Evolutionary conservation across 2,329 filamentous ascomycete species (phyloP).

Genomic region (Fusarium verrucosum): DNA sequence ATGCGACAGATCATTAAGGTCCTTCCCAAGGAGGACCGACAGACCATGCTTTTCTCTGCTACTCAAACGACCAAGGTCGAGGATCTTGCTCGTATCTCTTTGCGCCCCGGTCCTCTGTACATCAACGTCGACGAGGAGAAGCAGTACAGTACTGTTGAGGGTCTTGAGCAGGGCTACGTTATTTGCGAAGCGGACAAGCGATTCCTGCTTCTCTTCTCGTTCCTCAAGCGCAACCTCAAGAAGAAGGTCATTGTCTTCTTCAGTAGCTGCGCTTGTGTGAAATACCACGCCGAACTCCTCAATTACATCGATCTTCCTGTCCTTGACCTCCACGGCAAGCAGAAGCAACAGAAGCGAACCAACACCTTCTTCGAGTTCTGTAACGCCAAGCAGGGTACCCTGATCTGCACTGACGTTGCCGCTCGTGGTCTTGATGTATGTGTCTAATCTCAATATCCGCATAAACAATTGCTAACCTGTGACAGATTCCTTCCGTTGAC

Average conservation of each 20-base stretch:
- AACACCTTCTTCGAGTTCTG: conserved; percentile 98
- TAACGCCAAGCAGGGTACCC: conserved; percentile 78
- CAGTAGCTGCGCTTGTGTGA: conserved; percentile 90
- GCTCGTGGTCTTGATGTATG: conserved; percentile 88
- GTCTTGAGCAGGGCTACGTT: conserved; percentile 95
- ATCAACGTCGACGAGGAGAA: conserved; percentile 95
- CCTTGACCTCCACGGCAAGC: conserved; percentile 88
- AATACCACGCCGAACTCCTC: conserved; percentile 93
- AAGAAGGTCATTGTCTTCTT: conserved; percentile 99
- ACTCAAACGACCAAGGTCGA: conserved; percentile 99
- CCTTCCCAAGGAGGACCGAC: conserved; percentile 82
- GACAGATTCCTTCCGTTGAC: conserved; percentile 87
- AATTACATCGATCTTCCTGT: conserved; percentile 97
- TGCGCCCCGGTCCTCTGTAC: conserved; percentile 89
- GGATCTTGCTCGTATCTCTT: conserved; percentile 91
- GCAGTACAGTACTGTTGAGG: conserved; percentile 90
- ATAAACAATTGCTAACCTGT: conserved; percentile 17
- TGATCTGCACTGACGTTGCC: conserved; percentile 97
- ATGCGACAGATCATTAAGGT: conserved; percentile 98
- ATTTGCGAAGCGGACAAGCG: conserved; percentile 93
- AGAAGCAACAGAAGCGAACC: conserved; percentile 99
- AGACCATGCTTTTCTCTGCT: conserved; percentile 98
- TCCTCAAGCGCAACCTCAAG: conserved; percentile 87
- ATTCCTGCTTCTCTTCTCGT: conserved; percentile 92
- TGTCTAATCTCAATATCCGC: conserved; percentile 8